Evolutionary conservation across 208 protist species (phyloP), one percentile per base, ranked within the genome.

Genomic region (Acanthamoeba royreba): DNA sequence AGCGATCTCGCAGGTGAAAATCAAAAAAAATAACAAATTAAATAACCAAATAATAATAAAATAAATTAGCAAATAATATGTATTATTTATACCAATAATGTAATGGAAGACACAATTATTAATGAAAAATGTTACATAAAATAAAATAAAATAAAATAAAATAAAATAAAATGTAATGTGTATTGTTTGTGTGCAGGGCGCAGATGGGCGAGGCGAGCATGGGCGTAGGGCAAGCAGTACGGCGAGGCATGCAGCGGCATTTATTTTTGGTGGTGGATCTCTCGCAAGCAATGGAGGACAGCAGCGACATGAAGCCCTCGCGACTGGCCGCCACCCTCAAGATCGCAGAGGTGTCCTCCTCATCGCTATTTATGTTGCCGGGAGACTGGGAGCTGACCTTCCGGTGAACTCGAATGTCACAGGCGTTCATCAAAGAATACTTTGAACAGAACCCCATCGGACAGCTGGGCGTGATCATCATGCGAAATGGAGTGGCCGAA

Each of bases 381-480:
- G n/a, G n/a, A n/a, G n/a, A n/a, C n/a, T n/a, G n/a, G n/a, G n/a
- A n/a, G n/a, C n/a, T n/a, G n/a, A n/a, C n/a, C n/a, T n/a, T n/a
- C n/a, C n/a, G n/a, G n/a, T n/a, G n/a, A n/a, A n/a, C n/a, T n/a
- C n/a, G n/a, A n/a, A n/a, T n/a, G n/a, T n/a, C n/a, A n/a, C 28
- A 79, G 69, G 7, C 69, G 4, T 97, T 97, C 81, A 94, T 97
- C 47, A 88, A 55, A n/a, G 96, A 97, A 22, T 98, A 94, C 77
- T 98, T 98, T 94, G 97, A 98, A 85, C 97, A 98, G 81, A 98
- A 98, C 91, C 98, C 98, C 4, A 96, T 98, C 4, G 97, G 96
- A 15, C 97, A 98, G 40, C 3, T 98, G 33, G 96, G 95, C 49
- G 19, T 98, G 17, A 96, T 98, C 28, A 91, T 96, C 28, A 97